These are phyloP conservation scores for Trichoderma endophyticum DNA, from an alignment of 2,329 filamentous ascomycete species.

Conservation along the genomic window DNA sequence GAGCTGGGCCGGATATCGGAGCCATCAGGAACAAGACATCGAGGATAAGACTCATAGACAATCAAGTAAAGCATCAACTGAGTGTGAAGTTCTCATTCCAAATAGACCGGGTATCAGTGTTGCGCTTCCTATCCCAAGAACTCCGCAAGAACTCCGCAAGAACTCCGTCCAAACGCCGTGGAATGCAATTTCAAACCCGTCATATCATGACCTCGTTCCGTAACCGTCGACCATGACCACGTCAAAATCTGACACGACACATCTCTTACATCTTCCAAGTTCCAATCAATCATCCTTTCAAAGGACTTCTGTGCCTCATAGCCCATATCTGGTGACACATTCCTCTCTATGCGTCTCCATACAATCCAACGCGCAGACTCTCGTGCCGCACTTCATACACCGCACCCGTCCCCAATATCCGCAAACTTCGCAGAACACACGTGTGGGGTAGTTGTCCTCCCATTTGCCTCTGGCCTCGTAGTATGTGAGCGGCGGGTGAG, in stretches of 20 bases:
- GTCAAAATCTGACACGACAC: not conserved
- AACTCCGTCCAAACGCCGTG: constrained; percentile 20
- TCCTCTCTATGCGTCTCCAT: constrained; percentile 70
- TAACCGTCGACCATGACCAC: not conserved
- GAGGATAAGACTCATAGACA: not conserved
- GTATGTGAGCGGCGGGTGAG: constrained; percentile 64
- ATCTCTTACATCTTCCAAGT: not conserved
- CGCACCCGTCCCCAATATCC: constrained; percentile 77
- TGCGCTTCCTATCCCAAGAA: constrained; percentile 11
- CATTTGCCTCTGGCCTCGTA: constrained; percentile 56
- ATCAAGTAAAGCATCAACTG: not conserved
- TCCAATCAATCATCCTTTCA: not conserved
- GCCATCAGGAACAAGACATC: not conserved
- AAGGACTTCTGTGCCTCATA: constrained; percentile 27
- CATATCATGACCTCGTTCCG: not conserved
- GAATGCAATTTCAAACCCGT: not conserved
- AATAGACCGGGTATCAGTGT: constrained; percentile 19
- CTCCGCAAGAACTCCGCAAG: not conserved
- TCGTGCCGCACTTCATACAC: constrained; percentile 74
- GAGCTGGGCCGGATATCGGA: constrained; percentile 6
- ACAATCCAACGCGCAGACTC: constrained; percentile 75
- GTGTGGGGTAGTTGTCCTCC: constrained; percentile 51
- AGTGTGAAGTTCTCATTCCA: not conserved
- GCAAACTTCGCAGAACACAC: constrained; percentile 74
- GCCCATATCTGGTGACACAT: constrained; percentile 62